A percentile compares a stretch with the other conserved stretches of the same genome.
These are phyloP conservation scores for Phytophthora cryptogea DNA, from an alignment of 352 stramenopile species.

Conservation along the genomic window DNA sequence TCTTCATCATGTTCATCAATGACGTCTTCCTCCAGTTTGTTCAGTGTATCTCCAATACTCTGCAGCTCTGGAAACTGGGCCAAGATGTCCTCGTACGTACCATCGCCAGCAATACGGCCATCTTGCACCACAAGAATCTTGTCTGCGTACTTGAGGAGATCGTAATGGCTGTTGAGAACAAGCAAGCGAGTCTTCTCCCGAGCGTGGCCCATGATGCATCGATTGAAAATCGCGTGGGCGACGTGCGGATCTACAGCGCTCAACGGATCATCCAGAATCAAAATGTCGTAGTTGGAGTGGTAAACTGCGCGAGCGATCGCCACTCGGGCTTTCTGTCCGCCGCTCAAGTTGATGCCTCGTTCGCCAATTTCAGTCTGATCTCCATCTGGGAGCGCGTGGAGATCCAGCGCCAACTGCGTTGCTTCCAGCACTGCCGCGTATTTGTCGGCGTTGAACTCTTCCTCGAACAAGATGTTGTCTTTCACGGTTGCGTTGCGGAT, in stretches of 20 bases:
- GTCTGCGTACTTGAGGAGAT: slow-evolving; percentile 38
- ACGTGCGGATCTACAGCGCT: slow-evolving; percentile 47
- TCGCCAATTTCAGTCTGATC: slow-evolving; percentile 95
- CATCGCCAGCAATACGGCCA: slow-evolving; percentile 29
- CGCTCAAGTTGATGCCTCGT: slow-evolving; percentile 93
- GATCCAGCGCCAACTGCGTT: slow-evolving; percentile 85
- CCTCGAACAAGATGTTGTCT: slow-evolving; percentile 68
- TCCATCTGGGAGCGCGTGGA: slow-evolving; percentile 82
- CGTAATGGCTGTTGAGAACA: slow-evolving; percentile 63
- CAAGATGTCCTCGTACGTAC: slow-evolving; percentile 25
- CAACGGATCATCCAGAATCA: slow-evolving; percentile 52
- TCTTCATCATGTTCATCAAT: slow-evolving; percentile 26
- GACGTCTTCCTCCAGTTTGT: slow-evolving; percentile 30
- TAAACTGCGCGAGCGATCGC: slow-evolving; percentile 91
- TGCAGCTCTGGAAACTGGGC: slow-evolving; percentile 33
- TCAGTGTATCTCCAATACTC: slow-evolving; percentile 14
- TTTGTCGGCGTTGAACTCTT: slow-evolving; percentile 20
- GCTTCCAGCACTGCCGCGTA: slow-evolving; percentile 62
- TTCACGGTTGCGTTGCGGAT: slow-evolving; percentile 91
- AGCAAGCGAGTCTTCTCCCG: slow-evolving; percentile 70
- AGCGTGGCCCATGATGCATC: slow-evolving; percentile 28
- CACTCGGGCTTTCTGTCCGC: slow-evolving; percentile 91
- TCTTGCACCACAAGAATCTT: slow-evolving; percentile 42
- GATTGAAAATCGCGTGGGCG: slow-evolving; percentile 39
- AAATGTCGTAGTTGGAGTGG: slow-evolving; percentile 56